Conservation (phyloP, 257 asterid genomes). For the Thymus mandschuricus region DNA sequence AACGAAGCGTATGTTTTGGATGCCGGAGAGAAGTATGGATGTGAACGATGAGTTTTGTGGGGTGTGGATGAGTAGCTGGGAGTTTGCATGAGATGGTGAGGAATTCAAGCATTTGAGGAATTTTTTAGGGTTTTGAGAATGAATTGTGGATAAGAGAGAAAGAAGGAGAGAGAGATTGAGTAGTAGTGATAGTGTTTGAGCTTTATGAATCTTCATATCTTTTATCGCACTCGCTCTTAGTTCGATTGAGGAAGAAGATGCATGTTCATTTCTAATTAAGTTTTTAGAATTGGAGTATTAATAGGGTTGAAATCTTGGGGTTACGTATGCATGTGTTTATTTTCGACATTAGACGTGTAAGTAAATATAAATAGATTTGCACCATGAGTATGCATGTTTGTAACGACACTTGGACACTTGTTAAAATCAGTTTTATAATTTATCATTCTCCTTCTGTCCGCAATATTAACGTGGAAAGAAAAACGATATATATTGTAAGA, state of each 20-base stretch:
- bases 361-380: no score
- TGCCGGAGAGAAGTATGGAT: neutral
- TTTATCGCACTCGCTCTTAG: no score
- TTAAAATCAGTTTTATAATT: no score
- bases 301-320: neutral
- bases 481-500: no score
- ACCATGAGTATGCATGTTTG: no score
- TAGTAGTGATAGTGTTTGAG: neutral
- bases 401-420: no score
- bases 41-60: neutral
- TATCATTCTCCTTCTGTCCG: no score
- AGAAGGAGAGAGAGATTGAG: neutral
- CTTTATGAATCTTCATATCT: neutral
- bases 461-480: no score
- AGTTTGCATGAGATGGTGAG: neutral
- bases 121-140: neutral
- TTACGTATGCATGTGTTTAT: neutral
- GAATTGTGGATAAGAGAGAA: neutral
- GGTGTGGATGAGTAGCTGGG: neutral
- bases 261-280: no score
- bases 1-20: neutral
- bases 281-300: neutral
- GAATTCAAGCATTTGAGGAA: neutral
- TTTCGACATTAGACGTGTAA: neutral
- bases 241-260: no score